Evolutionary conservation across 768 basidiomycete species (phyloP).

Genomic region (Russula compacta): DNA sequence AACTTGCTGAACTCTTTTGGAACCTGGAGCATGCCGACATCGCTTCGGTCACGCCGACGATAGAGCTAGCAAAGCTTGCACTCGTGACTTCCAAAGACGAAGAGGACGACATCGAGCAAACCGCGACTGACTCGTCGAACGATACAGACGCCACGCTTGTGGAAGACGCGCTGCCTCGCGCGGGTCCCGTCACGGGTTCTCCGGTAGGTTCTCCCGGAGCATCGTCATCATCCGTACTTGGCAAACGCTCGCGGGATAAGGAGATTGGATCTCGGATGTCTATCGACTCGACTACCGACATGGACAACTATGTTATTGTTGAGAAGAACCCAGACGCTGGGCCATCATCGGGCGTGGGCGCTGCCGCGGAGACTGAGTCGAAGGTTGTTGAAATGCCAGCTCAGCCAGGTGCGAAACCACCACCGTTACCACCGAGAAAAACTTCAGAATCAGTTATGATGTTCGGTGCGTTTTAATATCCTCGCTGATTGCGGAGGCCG

Average conservation of each 20-base stretch:
- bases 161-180: conserved; percentile 45
- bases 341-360: conserved; percentile 5
- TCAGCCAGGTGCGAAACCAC: conserved; percentile 33
- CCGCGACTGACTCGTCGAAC: conserved; percentile 72
- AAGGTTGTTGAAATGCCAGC: conserved; percentile 22
- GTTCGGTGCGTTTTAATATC: conserved; percentile 51
- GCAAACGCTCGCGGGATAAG: conserved; percentile 51
- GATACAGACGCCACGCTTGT: conserved; percentile 86
- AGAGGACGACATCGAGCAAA: conserved; percentile 67
- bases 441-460: conserved; percentile 76
- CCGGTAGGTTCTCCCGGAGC: conserved; percentile 23
- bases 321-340: conserved; percentile 27
- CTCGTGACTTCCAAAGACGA: conserved; percentile 87
- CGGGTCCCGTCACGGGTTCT: conserved; percentile 25
- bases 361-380: conserved; percentile 26
- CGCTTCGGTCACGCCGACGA: conserved; percentile 68
- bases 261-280: conserved; percentile 38
- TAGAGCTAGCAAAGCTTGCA: conserved; percentile 86
- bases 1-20: conserved; percentile 71
- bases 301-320: conserved; percentile 36
- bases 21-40: conserved; percentile 58
- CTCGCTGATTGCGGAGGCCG: not conserved
- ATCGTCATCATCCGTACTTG: conserved; percentile 39
- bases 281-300: conserved; percentile 41
- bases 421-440: conserved; percentile 44